Evolutionary conservation across 2,329 filamentous ascomycete species (phyloP).

Genomic region (Mycosphaerella arachidis): DNA sequence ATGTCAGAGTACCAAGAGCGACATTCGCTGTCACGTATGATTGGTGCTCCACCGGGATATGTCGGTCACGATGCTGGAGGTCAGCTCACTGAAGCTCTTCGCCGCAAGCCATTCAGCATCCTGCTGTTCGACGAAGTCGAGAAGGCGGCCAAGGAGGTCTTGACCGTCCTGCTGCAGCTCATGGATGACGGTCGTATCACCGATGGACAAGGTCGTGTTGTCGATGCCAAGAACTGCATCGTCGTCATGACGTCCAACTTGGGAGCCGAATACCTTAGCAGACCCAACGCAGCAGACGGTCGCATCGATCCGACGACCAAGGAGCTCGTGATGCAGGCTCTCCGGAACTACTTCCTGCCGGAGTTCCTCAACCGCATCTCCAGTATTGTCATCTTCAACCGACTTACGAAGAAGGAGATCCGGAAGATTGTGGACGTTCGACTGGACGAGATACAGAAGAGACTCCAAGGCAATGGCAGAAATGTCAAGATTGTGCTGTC

Average conservation of each 20-base stretch:
- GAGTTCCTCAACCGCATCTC: slow-evolving; percentile 98
- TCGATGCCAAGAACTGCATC: slow-evolving; percentile 97
- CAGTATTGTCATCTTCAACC: slow-evolving; percentile 96
- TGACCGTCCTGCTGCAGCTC: slow-evolving; percentile 96
- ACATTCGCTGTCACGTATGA: slow-evolving; percentile 93
- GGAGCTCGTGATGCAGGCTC: slow-evolving; percentile 83
- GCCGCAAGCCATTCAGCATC: slow-evolving; percentile 94
- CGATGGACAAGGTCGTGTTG: slow-evolving; percentile 89
- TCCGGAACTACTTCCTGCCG: slow-evolving; percentile 94
- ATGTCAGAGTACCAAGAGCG: slow-evolving; percentile 99
- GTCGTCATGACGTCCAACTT: slow-evolving; percentile 99
- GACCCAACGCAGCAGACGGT: slow-evolving; percentile 72
- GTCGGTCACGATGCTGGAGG: slow-evolving; percentile 95
- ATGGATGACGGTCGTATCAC: slow-evolving; percentile 99
- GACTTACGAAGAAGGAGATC: slow-evolving; percentile 83
- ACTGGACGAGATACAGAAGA: slow-evolving; percentile 82
- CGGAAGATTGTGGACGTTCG: slow-evolving; percentile 93
- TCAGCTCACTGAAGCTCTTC: slow-evolving; percentile 89
- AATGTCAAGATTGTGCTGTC: slow-evolving; percentile 81
- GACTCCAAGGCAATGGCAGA: slow-evolving; percentile 76
- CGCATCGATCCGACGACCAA: slow-evolving; percentile 78
- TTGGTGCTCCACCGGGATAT: slow-evolving; percentile 93
- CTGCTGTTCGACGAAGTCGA: slow-evolving; percentile 97
- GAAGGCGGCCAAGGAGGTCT: slow-evolving; percentile 95
- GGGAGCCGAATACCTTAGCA: slow-evolving; percentile 86